Conservation (phyloP, 2,329 filamentous ascomycete genomes). For the Arthrobotrys entomopaga region DNA sequence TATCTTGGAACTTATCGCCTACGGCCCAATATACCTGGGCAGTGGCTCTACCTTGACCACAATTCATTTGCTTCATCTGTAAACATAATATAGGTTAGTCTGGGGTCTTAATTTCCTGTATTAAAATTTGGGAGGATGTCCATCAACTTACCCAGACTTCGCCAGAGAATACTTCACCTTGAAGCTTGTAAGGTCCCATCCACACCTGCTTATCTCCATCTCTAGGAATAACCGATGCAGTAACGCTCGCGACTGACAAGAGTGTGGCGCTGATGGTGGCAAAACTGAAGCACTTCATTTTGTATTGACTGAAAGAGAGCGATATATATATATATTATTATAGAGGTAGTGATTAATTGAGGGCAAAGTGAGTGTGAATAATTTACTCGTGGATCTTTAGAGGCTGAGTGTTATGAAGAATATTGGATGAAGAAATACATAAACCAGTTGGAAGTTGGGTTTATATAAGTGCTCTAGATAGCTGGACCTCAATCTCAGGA, state of each 20-base stretch:
- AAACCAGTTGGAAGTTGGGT: no score
- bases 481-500: no score
- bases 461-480: no score
- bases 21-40: conserved; percentile 17
- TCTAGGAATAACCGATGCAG: conserved; percentile 13
- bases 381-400: no score
- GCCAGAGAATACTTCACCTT: conserved; percentile 4
- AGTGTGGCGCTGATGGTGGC: conserved; percentile 6
- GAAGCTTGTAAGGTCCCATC: background rate
- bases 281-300: conserved; percentile 18
- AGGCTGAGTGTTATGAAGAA: no score
- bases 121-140: no score
- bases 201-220: conserved; percentile 3
- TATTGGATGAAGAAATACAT: no score
- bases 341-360: no score
- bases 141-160: conserved; percentile 12
- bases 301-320: background rate
- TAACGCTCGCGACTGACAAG: conserved; percentile 13
- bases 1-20: conserved; percentile 7
- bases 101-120: no score
- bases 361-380: no score
- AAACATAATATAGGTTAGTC: background rate
- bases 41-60: background rate
- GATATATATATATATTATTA: no score
- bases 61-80: no score